Percentiles rank a stretch among this genome's conserved stretches.
These are phyloP conservation scores for Mesostigma viride DNA, from an alignment of 139 green algal species.

Conservation along the genomic window DNA sequence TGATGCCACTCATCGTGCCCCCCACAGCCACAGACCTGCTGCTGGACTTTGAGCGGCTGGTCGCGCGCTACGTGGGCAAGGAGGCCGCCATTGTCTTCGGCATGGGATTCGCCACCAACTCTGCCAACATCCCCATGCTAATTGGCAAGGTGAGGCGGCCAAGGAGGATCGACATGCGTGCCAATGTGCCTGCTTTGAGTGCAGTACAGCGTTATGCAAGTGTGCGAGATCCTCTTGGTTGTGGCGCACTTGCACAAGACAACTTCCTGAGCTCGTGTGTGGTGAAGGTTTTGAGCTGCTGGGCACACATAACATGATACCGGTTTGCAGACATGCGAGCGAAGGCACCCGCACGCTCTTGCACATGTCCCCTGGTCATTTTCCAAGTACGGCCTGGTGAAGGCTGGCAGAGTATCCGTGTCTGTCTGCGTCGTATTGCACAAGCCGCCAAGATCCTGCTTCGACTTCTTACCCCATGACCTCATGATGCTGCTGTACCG, in stretches of 20 bases:
- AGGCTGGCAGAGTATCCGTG: too few relatives aligned
- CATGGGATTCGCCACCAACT: constrained; percentile 99
- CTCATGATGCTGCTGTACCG: too few relatives aligned
- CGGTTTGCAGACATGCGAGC: too few relatives aligned
- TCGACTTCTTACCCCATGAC: too few relatives aligned
- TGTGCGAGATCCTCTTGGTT: constrained; percentile 22
- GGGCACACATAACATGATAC: too few relatives aligned
- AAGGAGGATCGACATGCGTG: too few relatives aligned
- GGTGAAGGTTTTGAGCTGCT: neutral
- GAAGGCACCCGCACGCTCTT: too few relatives aligned
- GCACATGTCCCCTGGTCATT: too few relatives aligned
- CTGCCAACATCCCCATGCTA: constrained; percentile 72
- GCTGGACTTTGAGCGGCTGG: constrained; percentile 62
- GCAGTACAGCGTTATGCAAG: neutral
- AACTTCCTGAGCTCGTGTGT: neutral
- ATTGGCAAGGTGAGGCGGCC: constrained; percentile 37
- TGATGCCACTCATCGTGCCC: too few relatives aligned
- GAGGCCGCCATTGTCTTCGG: constrained; percentile 78
- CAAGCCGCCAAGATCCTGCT: too few relatives aligned
- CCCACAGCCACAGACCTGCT: constrained; percentile 49
- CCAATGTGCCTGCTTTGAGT: neutral
- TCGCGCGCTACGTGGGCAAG: constrained; percentile 80
- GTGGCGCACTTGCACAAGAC: neutral
- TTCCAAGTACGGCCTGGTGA: too few relatives aligned
- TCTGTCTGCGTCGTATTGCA: too few relatives aligned